phyloP scores from a whole-genome alignment of 495 filamentous ascomycete genomes.

The Patellaria atrata region DNA sequence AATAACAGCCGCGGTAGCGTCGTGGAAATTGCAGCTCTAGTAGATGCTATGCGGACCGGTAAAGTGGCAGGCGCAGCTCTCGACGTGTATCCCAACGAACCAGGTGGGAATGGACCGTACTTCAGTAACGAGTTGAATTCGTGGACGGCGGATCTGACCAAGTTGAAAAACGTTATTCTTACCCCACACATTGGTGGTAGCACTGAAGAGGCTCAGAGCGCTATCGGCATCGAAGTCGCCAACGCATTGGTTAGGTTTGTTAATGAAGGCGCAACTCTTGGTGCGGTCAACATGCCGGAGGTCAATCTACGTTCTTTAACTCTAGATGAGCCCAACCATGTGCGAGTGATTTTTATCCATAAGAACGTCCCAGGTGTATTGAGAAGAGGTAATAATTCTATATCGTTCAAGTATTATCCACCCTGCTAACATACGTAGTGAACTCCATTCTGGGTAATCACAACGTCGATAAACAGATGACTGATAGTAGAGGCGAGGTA shows the following conservation, averaged over 20 bases:
- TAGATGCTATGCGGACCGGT: constrained; percentile 73
- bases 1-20: constrained; percentile 90
- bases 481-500: constrained; percentile 74
- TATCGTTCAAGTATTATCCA: background rate
- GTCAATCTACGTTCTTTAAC: constrained; percentile 76
- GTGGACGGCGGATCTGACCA: constrained; percentile 76
- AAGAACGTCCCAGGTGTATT: constrained; percentile 90
- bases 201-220: constrained; percentile 94
- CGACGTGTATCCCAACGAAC: constrained; percentile 92
- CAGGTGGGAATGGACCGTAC: constrained; percentile 84
- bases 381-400: constrained; percentile 36
- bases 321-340: constrained; percentile 72
- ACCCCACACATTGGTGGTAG: constrained; percentile 95
- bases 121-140: constrained; percentile 74
- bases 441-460: constrained; percentile 88
- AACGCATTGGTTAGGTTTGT: constrained; percentile 82
- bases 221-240: constrained; percentile 87
- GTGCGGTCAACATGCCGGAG: constrained; percentile 93
- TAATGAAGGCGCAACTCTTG: constrained; percentile 77
- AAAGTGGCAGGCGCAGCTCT: constrained; percentile 89
- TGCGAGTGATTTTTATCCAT: constrained; percentile 91
- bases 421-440: constrained; percentile 34
- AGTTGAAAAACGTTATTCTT: constrained; percentile 82
- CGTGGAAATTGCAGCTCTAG: constrained; percentile 84
- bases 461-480: constrained; percentile 98